Evolutionary conservation across 352 stramenopile genomes (phyloP), one percentile per base, ranked within the genome.

Genomic region (Globisporangium radiosum): DNA sequence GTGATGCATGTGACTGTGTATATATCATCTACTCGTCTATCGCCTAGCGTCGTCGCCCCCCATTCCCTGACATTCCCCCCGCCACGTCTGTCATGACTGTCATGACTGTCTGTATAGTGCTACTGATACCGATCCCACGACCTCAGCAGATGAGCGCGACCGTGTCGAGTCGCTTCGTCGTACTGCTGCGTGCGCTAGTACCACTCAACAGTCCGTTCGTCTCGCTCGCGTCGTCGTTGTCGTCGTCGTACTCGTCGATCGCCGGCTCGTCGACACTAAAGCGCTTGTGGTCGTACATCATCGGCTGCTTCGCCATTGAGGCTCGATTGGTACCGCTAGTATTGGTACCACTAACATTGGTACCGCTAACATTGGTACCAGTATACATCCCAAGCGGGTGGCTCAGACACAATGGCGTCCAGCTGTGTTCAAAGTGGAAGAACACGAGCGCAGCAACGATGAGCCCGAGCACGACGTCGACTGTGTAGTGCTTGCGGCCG

Each of bases 391-490:
- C 60, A 11, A 37, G 53, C 36, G 64, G 64, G 54, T 68, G 53
- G 40, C 78, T 72, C 47, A 83, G 67, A 55, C 75, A 84, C 42
- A 84, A 19, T 14, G 77, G 77, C 43, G 63, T 81, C 80, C 80
- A 90, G 55, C 75, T 76, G 67, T 90, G 77, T 62, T 88, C 78
- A 37, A 90, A 90, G 52, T 85, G 80, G 69, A 90, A 90, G 72
- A 86, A 90, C n/a, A 81, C 73, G 13, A 90, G 66, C 47, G 72
- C 71, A 33, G 78, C 78, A 47, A 90, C 70, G 44, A 90, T 71
- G 17, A 87, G 56, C 14, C 80, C 80, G 45, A 90, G 75, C 44
- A 87, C 77, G 6, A 90, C 74, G 61, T 90, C 80, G n/a, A 90
- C 80, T 6, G 81, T 88, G 66, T 90, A 90, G 60, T 90, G 81